These are phyloP conservation scores for Penicillium ucsense DNA, from an alignment of 495 filamentous ascomycete species.

Conservation along the genomic window DNA sequence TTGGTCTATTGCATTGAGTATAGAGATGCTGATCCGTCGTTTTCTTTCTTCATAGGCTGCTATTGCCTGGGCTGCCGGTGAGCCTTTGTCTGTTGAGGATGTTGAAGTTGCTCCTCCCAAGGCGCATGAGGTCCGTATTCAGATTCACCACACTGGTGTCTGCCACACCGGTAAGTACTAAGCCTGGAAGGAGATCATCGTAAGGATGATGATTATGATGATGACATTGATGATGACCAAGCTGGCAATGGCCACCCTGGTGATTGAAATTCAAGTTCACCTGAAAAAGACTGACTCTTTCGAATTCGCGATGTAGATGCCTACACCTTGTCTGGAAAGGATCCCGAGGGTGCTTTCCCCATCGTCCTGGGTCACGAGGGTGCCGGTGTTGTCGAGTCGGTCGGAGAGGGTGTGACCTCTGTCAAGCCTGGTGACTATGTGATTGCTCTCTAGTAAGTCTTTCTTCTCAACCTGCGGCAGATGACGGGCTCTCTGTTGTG, in stretches of 20 bases:
- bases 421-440: constrained; percentile 79
- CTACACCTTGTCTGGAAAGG: constrained; percentile 96
- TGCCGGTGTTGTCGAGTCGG: constrained; percentile 91
- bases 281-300: background rate
- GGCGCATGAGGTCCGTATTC: constrained; percentile 91
- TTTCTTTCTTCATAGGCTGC: constrained; percentile 54
- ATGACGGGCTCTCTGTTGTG: background rate
- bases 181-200: too few relatives aligned
- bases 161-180: constrained; percentile 78
- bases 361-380: constrained; percentile 95
- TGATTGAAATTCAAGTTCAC: background rate
- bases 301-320: constrained; percentile 52
- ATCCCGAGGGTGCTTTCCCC: constrained; percentile 96
- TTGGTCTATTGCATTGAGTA: too few relatives aligned
- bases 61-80: constrained; percentile 90
- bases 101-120: constrained; percentile 87
- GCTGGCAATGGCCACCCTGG: too few relatives aligned
- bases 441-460: constrained; percentile 80
- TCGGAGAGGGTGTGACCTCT: constrained; percentile 89
- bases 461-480: background rate
- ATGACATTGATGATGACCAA: too few relatives aligned
- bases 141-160: constrained; percentile 94
- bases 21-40: too few relatives aligned
- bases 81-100: constrained; percentile 80
- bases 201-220: too few relatives aligned